Evolutionary conservation across 257 asterid species (phyloP).

Genomic region (Solanum acaule): DNA sequence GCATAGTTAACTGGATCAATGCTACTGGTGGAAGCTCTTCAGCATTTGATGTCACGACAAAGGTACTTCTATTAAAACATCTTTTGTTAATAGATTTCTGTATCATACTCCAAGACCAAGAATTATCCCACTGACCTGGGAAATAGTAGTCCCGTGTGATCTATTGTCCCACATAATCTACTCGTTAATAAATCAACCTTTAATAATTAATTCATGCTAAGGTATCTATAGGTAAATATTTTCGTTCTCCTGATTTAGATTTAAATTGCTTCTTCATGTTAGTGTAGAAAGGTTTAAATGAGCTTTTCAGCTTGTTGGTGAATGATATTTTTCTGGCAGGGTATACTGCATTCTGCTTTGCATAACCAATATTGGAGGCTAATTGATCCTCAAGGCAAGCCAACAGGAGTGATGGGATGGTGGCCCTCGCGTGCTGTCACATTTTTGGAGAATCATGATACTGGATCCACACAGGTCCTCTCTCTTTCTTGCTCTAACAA

Average conservation of each 20-base stretch:
- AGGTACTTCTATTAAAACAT: slow-evolving; percentile 12
- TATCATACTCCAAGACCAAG: neutral
- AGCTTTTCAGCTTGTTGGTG: neutral
- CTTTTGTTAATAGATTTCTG: neutral
- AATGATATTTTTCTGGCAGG: slow-evolving; percentile 11
- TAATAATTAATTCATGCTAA: neutral
- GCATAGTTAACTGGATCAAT: slow-evolving; percentile 55
- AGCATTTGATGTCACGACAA: slow-evolving; percentile 58
- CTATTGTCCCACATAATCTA: neutral
- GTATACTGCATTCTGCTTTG: slow-evolving; percentile 34
- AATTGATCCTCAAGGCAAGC: slow-evolving; percentile 51
- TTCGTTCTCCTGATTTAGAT: neutral
- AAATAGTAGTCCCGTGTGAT: neutral
- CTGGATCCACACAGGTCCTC: slow-evolving; percentile 55
- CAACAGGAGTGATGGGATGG: slow-evolving; percentile 65
- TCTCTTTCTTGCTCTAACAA: neutral
- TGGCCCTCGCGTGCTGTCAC: slow-evolving; percentile 66
- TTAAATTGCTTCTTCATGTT: neutral
- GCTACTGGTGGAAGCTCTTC: slow-evolving; percentile 52
- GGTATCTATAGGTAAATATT: neutral
- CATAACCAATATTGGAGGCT: slow-evolving; percentile 44
- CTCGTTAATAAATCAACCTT: neutral
- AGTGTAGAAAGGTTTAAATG: neutral
- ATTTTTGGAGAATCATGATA: slow-evolving; percentile 55
- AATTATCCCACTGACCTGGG: neutral